phyloP scores from a whole-genome alignment of 306 rosid genomes.

The Echinosophora koreensis region DNA sequence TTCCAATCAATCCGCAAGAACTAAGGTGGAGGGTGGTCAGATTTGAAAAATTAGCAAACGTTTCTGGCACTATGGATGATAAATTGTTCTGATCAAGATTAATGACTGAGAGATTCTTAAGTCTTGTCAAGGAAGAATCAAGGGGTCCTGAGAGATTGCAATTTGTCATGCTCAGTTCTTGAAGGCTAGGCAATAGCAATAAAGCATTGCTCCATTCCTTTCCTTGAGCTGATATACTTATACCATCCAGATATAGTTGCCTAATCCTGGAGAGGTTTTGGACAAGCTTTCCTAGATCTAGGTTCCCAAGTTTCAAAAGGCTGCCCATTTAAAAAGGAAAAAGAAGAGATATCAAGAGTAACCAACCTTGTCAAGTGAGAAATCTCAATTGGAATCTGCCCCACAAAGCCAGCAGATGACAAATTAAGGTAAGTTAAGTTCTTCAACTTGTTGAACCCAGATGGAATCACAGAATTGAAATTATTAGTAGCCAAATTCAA shows the following conservation, averaged over 20 bases:
- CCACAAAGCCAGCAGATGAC: not conserved
- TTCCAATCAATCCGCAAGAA: conserved; percentile 37
- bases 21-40: conserved; percentile 34
- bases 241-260: conserved; percentile 60
- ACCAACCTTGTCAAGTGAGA: conserved; percentile 30
- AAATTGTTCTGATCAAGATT: conserved; percentile 42
- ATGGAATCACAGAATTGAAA: conserved; percentile 21
- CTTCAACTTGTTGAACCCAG: conserved; percentile 15
- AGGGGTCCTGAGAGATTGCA: conserved; percentile 54
- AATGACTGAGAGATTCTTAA: conserved; percentile 40
- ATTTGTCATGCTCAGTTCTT: conserved; percentile 50
- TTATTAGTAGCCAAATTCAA: conserved; percentile 10
- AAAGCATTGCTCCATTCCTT: conserved; percentile 58
- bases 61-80: conserved; percentile 45
- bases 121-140: conserved; percentile 33
- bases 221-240: conserved; percentile 48
- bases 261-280: conserved; percentile 42
- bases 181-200: conserved; percentile 24
- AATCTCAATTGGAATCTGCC: conserved; percentile 36
- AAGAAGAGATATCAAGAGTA: conserved; percentile 21
- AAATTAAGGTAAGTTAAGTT: conserved; percentile 36
- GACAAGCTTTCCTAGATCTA: conserved; percentile 15
- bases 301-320: not conserved
- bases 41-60: conserved; percentile 39
- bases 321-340: not conserved